phyloP scores from a whole-genome alignment of 495 filamentous ascomycete genomes.

The Neurospora tetrasperma region DNA sequence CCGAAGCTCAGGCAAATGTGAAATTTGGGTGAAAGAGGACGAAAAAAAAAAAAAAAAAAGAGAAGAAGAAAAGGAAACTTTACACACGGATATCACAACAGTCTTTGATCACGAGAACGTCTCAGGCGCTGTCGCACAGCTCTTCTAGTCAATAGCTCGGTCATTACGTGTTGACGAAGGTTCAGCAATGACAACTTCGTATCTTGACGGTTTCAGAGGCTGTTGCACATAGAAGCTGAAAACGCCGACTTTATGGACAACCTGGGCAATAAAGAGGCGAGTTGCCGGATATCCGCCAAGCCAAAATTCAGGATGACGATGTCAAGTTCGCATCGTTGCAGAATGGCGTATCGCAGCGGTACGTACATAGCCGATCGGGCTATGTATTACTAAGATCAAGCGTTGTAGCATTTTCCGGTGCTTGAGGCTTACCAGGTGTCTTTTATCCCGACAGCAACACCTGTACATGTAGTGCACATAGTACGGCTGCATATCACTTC shows the following conservation, averaged over 20 bases:
- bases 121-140: neutral
- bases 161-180: neutral
- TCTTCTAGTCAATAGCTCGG: neutral
- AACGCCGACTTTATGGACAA: neutral
- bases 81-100: neutral
- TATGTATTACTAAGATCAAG: neutral
- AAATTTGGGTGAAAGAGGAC: neutral
- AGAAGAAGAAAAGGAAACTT: neutral
- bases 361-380: neutral
- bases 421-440: neutral
- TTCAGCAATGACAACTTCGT: neutral
- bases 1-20: neutral
- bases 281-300: neutral
- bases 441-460: neutral
- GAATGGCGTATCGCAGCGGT: neutral
- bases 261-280: neutral
- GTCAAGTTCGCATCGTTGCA: neutral
- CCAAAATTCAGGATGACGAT: neutral
- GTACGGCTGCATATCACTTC: neutral
- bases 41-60: too few relatives aligned
- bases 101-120: neutral
- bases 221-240: neutral
- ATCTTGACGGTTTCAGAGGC: neutral
- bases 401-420: neutral
- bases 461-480: too few relatives aligned